Percentiles rank a stretch among this genome's conserved stretches.
Evolutionary conservation across 2,329 filamentous ascomycete genomes (phyloP).

Genomic region (Periconia digitata): DNA sequence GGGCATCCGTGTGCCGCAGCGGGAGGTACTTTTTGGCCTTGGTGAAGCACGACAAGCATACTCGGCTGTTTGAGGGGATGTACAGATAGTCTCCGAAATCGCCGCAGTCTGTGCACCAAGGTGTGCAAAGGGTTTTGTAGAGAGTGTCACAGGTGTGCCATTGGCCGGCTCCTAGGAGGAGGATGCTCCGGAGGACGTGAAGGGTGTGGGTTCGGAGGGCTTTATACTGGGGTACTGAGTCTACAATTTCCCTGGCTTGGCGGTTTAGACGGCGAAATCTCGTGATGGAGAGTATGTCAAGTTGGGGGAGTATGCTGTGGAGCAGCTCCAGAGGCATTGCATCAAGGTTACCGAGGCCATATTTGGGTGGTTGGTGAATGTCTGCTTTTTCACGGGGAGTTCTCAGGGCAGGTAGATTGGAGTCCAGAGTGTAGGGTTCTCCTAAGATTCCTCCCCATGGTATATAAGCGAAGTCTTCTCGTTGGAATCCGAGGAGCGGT

Average conservation of each 20-base stretch:
- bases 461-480: too few relatives aligned
- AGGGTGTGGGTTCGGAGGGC: conserved; percentile 34
- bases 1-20: conserved; percentile 1
- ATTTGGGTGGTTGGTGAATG: conserved; percentile 1
- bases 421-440: conserved; percentile 5
- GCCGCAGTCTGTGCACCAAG: conserved; percentile 39
- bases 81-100: conserved; percentile 45
- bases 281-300: conserved; percentile 39
- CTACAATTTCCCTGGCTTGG: conserved; percentile 37
- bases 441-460: too few relatives aligned
- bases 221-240: conserved; percentile 42
- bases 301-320: conserved; percentile 7
- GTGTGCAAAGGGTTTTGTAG: conserved; percentile 34
- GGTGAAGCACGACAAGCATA: conserved; percentile 37
- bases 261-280: conserved; percentile 41
- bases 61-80: conserved; percentile 42
- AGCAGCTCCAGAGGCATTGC: conserved; percentile 12
- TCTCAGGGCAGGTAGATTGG: conserved; percentile 3
- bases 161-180: conserved; percentile 36
- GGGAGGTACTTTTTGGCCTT: conserved; percentile 32
- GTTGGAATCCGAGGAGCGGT: too few relatives aligned
- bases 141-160: conserved; percentile 34
- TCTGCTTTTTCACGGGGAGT: conserved; percentile 4
- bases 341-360: conserved; percentile 8
- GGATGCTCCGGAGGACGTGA: conserved; percentile 34